Base-by-base conservation (phyloP, 306 rosid species). In the Corylus americana region DNA sequence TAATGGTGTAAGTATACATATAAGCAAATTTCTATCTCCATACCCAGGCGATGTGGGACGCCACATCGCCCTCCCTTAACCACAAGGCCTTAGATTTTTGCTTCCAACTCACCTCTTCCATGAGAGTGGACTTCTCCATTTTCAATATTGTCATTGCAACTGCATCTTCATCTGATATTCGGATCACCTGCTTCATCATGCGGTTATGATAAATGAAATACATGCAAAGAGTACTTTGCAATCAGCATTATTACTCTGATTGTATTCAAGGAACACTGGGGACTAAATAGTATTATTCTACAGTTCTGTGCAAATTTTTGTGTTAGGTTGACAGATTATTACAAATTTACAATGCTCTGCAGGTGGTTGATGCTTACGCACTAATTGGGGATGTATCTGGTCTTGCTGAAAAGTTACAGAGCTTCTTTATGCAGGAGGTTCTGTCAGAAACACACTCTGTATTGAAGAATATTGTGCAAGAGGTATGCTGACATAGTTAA, bases 361-460 rank as follows among this genome's bases (percentile, higher is more conserved):
- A 93, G 99, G 99, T 93, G 73, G 77, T 93, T 81, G 99, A 96
- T 88, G 99, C 99, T 18, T 96, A 95, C 62, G 97, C 99, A 74
- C 88, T 96, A 69, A 96, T 96, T 54, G 99, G 99, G 77, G 99
- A 96, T 85, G 82, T 89, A 49, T 76, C 94, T 50, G 99, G 99
- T 83, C 99, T 96, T 76, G 96, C 98, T 61, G 99, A 96, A 82
- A 96, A 96, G 92, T 90, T 96, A 84, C 99, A 96, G 81, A 96
- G 99, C 90, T 96, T 91, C 85, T 96, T 93, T 86, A 91, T 96
- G 98, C 98, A 96, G 90, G 99, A 96, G 90, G 98, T 96, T 87
- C 88, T 96, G 73, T 88, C 99, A 49, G 94, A 91, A 90, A 93
- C 97, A 48, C 96, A 96, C 82, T 84, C 84, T 74, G 89, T 90